These are phyloP conservation scores for Pichia scutulata DNA, from an alignment of 805 yeast genomes.

Conservation along the genomic window DNA sequence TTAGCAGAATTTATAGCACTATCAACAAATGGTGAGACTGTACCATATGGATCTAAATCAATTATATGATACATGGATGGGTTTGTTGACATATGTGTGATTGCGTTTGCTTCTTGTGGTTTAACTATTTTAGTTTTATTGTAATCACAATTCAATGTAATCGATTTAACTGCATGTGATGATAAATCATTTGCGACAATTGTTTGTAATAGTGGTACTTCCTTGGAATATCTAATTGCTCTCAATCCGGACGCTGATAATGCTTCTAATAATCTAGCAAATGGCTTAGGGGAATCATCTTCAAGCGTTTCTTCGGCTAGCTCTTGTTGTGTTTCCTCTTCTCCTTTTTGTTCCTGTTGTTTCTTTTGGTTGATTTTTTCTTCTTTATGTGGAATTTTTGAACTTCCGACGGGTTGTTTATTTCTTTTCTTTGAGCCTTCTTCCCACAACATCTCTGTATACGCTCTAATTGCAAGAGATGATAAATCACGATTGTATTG, in stretches of 20 bases:
- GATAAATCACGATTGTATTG: constrained; percentile 93
- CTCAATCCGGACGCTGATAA: constrained; percentile 92
- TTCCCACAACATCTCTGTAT: constrained; percentile 56
- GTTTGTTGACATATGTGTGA: constrained; percentile 58
- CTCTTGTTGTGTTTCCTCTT: constrained; percentile 8
- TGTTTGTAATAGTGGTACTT: constrained; percentile 65
- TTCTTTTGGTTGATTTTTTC: constrained; percentile 1
- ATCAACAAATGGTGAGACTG: constrained; percentile 93
- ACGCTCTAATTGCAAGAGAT: constrained; percentile 77
- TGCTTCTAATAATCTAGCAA: constrained; percentile 75
- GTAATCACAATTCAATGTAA: constrained; percentile 59
- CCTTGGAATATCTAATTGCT: constrained; percentile 89
- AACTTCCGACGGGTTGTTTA: constrained; percentile 15
- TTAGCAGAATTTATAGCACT: constrained; percentile 79
- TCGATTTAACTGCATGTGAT: constrained; percentile 77
- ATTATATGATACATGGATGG: constrained; percentile 65
- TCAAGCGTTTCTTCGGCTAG: constrained; percentile 4
- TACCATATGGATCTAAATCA: constrained; percentile 96
- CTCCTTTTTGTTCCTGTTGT: constrained; percentile 11
- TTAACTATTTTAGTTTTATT: constrained; percentile 56
- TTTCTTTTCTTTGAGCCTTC: constrained; percentile 26
- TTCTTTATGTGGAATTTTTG: constrained; percentile 14
- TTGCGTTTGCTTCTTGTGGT: constrained; percentile 87
- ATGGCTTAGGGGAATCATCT: constrained; percentile 28
- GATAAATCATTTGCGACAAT: constrained; percentile 88